Evolutionary conservation across 768 basidiomycete genomes (phyloP), one percentile per base, ranked within the genome.

Genomic region (Termitomyces sp.): DNA sequence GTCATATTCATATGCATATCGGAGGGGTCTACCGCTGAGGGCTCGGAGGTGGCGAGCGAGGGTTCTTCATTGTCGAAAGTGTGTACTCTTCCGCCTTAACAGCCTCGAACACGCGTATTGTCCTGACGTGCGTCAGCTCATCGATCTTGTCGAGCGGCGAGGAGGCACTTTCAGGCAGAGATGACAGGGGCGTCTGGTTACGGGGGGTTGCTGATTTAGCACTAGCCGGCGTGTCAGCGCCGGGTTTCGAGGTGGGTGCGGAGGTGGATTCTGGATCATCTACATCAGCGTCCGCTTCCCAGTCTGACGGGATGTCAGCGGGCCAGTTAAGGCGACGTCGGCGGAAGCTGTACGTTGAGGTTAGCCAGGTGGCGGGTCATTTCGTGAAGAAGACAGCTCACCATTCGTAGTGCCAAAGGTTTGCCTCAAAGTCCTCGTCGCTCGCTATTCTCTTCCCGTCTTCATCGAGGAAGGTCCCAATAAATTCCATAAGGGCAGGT

Each of bases 291-390:
- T 67, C 66, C 53, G 63, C 62, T 59, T 75, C 75, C 49, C 61
- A 57, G 44, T 31, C 56, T 45, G 52, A 45, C 4, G 73, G 65
- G 31, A 69, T 66, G 43, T 81, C 78, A 40, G 76, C 71, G 5
- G 86, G 85, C 87, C 86, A 89, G 63, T 87, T 82, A 66, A 89
- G 82, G 41, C 88, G 82, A 55, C 73, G 74, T 51, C 86, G 81
- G 40, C 83, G 82, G 72, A 88, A 89, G 58, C 88, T 90, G 50
- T 29, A 12, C 59, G 54, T 14, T 62, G 53, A 60, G 32, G 48
- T 63, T 32, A 53, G 57, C 34, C 38, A 54, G 57, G 35, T 23
- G 31, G 45, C 38, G 51, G 47, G 32, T 35, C 32, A 42, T 61
- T 21, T 23, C 17, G 19, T 19, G 47, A 58, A 50, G 54, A 38